These are phyloP conservation scores for Microcos paniculata DNA, from an alignment of 345 rosid genomes.

Conservation along the genomic window DNA sequence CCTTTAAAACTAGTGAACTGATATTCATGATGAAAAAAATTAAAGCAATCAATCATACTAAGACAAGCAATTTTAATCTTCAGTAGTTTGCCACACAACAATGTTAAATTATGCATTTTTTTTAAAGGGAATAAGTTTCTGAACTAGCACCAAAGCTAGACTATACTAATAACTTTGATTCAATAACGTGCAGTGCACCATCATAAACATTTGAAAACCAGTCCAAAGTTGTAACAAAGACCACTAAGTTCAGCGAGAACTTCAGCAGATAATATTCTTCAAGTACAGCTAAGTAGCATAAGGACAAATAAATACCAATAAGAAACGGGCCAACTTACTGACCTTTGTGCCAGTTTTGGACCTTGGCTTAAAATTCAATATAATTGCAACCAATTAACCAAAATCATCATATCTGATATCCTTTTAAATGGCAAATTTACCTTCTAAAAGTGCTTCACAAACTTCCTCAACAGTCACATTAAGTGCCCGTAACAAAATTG, in stretches of 20 bases:
- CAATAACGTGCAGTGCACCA: neutral
- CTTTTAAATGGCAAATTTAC: slow-evolving; percentile 35
- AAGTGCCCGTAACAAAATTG: slow-evolving; percentile 81
- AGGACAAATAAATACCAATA: neutral
- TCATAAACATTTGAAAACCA: neutral
- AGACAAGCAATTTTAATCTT: neutral
- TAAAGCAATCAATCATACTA: neutral
- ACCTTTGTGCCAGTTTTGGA: neutral
- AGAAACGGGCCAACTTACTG: neutral
- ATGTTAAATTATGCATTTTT: neutral
- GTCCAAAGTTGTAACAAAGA: neutral
- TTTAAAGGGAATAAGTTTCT: neutral
- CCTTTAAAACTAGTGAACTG: neutral
- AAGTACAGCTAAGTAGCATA: neutral
- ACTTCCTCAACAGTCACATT: slow-evolving; percentile 97
- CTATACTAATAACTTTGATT: neutral
- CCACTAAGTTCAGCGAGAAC: neutral
- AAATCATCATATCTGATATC: neutral
- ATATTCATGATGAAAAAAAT: neutral
- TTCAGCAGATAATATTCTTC: neutral
- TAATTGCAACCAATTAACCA: slow-evolving; percentile 1
- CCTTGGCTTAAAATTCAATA: neutral
- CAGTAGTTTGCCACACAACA: neutral
- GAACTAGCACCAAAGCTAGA: neutral
- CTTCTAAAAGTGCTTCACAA: slow-evolving; percentile 95